phyloP scores from a whole-genome alignment of 352 stramenopile species.

The Phytophthora hibernalis region DNA sequence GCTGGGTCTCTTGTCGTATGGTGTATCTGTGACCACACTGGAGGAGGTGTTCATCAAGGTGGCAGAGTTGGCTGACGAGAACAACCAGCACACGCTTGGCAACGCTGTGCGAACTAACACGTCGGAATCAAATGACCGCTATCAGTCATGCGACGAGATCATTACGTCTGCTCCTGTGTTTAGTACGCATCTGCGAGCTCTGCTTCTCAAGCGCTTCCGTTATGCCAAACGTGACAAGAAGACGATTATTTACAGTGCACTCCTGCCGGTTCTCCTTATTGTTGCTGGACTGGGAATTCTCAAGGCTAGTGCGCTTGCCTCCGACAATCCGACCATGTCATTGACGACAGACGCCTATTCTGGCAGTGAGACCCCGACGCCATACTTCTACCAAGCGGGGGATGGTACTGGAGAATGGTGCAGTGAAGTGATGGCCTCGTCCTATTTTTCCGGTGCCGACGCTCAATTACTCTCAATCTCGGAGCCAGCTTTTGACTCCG shows the following conservation, averaged over 20 bases:
- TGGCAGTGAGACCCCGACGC: constrained; percentile 34
- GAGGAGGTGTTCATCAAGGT: constrained; percentile 85
- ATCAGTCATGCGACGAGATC: constrained; percentile 31
- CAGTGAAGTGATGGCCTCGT: constrained; percentile 28
- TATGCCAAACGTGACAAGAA: constrained; percentile 55
- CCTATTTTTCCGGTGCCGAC: constrained; percentile 35
- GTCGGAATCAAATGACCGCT: constrained; percentile 9
- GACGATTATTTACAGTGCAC: constrained; percentile 49
- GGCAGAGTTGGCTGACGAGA: constrained; percentile 43
- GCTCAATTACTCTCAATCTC: constrained; percentile 21
- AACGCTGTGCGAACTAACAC: constrained; percentile 21
- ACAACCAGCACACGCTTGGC: constrained; percentile 42
- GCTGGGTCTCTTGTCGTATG: constrained; percentile 57
- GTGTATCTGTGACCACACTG: constrained; percentile 80
- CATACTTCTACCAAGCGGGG: constrained; percentile 40
- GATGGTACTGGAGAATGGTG: constrained; percentile 27
- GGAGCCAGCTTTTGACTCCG: constrained; percentile 26
- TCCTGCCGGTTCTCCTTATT: constrained; percentile 59
- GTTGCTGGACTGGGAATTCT: constrained; percentile 57
- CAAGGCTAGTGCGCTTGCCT: constrained; percentile 31
- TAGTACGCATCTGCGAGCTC: constrained; percentile 38
- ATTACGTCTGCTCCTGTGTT: constrained; percentile 30
- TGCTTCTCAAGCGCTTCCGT: constrained; percentile 64
- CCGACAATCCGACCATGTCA: constrained; percentile 42
- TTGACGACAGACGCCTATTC: constrained; percentile 33